A percentile compares a stretch with the other conserved stretches of the same genome.
phyloP scores from a whole-genome alignment of 352 stramenopile species.

The Globisporangium solare region DNA sequence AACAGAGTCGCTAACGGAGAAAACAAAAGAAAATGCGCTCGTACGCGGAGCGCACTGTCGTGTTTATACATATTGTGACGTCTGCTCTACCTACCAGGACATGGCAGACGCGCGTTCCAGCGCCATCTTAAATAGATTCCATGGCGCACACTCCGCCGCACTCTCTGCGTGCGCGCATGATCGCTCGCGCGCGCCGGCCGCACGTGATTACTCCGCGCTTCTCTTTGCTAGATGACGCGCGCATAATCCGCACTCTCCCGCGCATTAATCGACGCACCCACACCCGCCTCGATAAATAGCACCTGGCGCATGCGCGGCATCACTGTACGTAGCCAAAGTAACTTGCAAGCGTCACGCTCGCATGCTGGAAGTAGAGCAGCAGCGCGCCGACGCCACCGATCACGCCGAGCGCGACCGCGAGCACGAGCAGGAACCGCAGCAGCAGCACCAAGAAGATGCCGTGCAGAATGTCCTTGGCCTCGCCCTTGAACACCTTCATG shows the following conservation, averaged over 20 bases:
- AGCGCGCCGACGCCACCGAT: conserved; percentile 25
- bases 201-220: too few relatives aligned
- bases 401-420: conserved; percentile 29
- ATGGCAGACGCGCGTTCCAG: too few relatives aligned
- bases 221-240: background rate
- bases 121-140: too few relatives aligned
- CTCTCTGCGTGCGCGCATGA: too few relatives aligned
- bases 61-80: background rate
- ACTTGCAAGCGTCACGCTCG: conserved; percentile 22
- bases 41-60: conserved; percentile 18
- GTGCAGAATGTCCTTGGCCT: conserved; percentile 51
- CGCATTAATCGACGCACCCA: too few relatives aligned
- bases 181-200: too few relatives aligned
- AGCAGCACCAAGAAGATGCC: conserved; percentile 60
- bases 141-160: too few relatives aligned
- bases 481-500: conserved; percentile 49
- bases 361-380: conserved; percentile 36
- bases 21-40: conserved; percentile 6
- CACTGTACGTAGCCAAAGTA: conserved; percentile 18
- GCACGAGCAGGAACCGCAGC: conserved; percentile 42
- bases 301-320: background rate
- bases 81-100: too few relatives aligned
- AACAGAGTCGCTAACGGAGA: too few relatives aligned
- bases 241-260: background rate
- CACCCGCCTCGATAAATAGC: conserved; percentile 11